Evolutionary conservation across 1,139 yeast species (phyloP).

Genomic region (Kodamaea sp.): DNA sequence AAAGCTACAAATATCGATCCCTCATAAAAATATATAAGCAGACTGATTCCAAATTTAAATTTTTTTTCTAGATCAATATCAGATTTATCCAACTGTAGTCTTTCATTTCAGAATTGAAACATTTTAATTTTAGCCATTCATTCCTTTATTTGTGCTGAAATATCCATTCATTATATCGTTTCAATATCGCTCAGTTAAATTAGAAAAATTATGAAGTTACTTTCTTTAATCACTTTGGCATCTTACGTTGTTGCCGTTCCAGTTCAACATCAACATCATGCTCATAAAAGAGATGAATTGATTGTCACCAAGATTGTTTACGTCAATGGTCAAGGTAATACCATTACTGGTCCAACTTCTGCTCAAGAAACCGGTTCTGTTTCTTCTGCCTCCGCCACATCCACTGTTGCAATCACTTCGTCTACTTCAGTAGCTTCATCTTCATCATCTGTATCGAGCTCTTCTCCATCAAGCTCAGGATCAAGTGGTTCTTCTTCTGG

Average conservation of each 20-base stretch:
- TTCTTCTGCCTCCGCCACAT: constrained; percentile 18
- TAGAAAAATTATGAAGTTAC: constrained; percentile 14
- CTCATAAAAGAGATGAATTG: constrained; percentile 15
- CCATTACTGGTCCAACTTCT: constrained; percentile 19
- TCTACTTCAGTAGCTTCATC: constrained; percentile 19
- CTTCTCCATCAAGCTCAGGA: constrained; percentile 4
- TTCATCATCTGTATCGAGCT: constrained; percentile 2
- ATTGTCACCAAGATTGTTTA: constrained; percentile 18
- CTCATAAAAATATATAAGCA: no score
- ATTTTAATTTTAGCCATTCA: constrained; percentile 3
- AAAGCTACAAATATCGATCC: no score
- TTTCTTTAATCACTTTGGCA: constrained; percentile 19
- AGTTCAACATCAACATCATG: constrained; percentile 15
- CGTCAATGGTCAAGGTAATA: constrained; percentile 16
- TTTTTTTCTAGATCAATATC: no score
- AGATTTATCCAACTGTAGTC: constrained; percentile 20
- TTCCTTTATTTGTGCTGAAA: not conserved
- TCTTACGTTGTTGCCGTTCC: constrained; percentile 18
- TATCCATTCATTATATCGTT: constrained; percentile 6
- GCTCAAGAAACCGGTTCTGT: constrained; percentile 20
- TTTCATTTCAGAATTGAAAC: constrained; percentile 16
- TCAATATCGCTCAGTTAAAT: constrained; percentile 4
- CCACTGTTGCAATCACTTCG: constrained; percentile 19
- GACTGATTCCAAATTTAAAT: no score
- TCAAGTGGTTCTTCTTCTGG: constrained; percentile 18